phyloP scores from a whole-genome alignment of 345 rosid genomes.

The thale cress (Arabidopsis thaliana) region DNA sequence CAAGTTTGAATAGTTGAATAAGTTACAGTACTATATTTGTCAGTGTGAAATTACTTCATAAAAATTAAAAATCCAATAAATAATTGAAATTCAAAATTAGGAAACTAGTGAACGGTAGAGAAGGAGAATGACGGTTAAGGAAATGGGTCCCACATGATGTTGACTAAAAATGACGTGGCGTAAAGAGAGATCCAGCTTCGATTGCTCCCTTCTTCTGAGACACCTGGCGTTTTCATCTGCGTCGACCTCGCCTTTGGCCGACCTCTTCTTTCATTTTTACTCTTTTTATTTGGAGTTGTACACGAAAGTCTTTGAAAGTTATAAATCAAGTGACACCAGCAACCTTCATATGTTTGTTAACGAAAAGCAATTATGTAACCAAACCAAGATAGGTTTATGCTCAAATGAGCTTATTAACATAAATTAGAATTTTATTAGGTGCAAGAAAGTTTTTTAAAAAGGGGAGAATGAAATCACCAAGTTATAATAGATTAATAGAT shows the following conservation, averaged over 20 bases:
- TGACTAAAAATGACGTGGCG: constrained; percentile 36
- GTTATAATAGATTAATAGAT: too few relatives aligned
- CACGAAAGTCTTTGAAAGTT: too few relatives aligned
- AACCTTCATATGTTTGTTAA: too few relatives aligned
- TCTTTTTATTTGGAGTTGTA: too few relatives aligned
- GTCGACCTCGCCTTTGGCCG: constrained; percentile 41
- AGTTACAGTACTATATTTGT: not conserved
- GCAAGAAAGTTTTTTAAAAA: too few relatives aligned
- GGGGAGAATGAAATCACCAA: too few relatives aligned
- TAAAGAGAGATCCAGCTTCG: constrained; percentile 34
- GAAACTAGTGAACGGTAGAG: constrained; percentile 20
- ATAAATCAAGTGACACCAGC: too few relatives aligned
- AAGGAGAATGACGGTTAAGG: constrained; percentile 31
- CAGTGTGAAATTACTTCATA: not conserved
- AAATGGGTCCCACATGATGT: constrained; percentile 19
- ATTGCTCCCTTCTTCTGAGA: constrained; percentile 32
- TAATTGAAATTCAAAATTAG: not conserved
- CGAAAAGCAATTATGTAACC: too few relatives aligned
- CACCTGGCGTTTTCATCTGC: constrained; percentile 28
- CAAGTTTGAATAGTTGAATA: not conserved
- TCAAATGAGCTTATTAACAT: too few relatives aligned
- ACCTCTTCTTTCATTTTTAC: constrained; percentile 1
- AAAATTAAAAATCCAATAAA: not conserved
- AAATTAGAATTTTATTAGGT: too few relatives aligned
- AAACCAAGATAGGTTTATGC: too few relatives aligned